phyloP scores from a whole-genome alignment of 345 rosid genomes.

The Physaria fendleri region DNA sequence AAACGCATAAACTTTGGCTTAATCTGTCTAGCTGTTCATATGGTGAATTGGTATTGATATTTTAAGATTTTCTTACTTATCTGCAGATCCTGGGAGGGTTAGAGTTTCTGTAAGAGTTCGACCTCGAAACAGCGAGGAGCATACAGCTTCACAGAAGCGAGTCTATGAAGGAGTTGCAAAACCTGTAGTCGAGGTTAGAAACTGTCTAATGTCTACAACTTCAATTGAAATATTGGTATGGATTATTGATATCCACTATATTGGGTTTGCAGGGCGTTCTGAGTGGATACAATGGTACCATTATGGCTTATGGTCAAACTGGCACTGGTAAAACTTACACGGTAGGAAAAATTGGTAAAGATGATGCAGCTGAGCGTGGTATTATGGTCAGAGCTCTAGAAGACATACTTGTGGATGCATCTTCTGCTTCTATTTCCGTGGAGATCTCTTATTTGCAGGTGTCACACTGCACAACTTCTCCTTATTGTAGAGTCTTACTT shows the following conservation, averaged over 20 bases:
- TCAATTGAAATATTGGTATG: background rate
- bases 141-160: conserved; percentile 83
- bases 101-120: conserved; percentile 85
- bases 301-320: conserved; percentile 98
- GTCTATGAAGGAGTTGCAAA: conserved; percentile 88
- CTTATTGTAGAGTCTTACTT: conserved; percentile 9
- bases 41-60: background rate
- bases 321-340: conserved; percentile 94
- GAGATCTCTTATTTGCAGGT: conserved; percentile 94
- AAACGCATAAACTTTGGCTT: background rate
- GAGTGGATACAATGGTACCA: conserved; percentile 91
- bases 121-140: conserved; percentile 71
- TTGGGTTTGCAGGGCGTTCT: conserved; percentile 64
- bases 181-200: conserved; percentile 85
- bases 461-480: conserved; percentile 19
- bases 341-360: conserved; percentile 74
- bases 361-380: conserved; percentile 84
- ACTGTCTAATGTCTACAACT: background rate
- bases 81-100: conserved; percentile 72
- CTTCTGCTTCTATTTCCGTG: conserved; percentile 49
- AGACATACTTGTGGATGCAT: conserved; percentile 50
- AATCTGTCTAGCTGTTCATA: no score
- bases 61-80: background rate
- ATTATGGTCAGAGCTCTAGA: conserved; percentile 91
- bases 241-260: background rate